These are phyloP conservation scores for Geopyxis carbonaria DNA, from an alignment of 495 filamentous ascomycete species.

Conservation along the genomic window DNA sequence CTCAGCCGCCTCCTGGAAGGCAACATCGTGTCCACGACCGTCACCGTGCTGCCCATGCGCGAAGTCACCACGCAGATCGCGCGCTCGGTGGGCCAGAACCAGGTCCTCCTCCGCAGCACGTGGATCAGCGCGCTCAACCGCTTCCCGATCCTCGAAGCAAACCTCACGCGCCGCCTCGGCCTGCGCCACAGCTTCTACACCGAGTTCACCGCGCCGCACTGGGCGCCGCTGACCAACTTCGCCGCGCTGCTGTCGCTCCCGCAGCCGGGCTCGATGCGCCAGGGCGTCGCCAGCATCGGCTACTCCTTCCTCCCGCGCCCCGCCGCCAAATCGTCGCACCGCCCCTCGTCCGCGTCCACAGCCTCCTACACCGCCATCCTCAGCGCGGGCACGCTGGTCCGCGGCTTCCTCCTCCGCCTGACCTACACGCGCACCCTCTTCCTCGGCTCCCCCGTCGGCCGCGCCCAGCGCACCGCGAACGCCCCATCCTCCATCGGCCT, in stretches of 20 bases:
- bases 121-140: not conserved
- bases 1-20: slow-evolving; percentile 13
- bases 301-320: slow-evolving; percentile 1
- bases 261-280: not conserved
- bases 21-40: slow-evolving; percentile 7
- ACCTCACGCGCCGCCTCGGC: not conserved
- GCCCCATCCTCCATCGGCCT: slow-evolving; percentile 4
- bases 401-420: slow-evolving; percentile 11
- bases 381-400: slow-evolving; percentile 7
- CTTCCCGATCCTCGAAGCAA: slow-evolving; percentile 10
- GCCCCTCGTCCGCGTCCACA: slow-evolving; percentile 9
- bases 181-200: not conserved
- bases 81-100: slow-evolving; percentile 7
- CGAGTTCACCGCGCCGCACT: not conserved
- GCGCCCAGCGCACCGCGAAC: not conserved
- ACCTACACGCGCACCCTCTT: slow-evolving; percentile 19
- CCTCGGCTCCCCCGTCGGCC: slow-evolving; percentile 14
- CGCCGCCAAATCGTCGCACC: not conserved
- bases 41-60: slow-evolving; percentile 12
- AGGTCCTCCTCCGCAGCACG: not conserved
- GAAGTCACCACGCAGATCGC: slow-evolving; percentile 10
- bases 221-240: not conserved
- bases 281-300: slow-evolving; percentile 1
- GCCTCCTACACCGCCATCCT: slow-evolving; percentile 12
- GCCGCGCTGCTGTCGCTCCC: slow-evolving; percentile 1